Evolutionary conservation across 148 eudicot species (phyloP), one percentile per base, ranked within the genome.

Genomic region (Agrostemma githago): DNA sequence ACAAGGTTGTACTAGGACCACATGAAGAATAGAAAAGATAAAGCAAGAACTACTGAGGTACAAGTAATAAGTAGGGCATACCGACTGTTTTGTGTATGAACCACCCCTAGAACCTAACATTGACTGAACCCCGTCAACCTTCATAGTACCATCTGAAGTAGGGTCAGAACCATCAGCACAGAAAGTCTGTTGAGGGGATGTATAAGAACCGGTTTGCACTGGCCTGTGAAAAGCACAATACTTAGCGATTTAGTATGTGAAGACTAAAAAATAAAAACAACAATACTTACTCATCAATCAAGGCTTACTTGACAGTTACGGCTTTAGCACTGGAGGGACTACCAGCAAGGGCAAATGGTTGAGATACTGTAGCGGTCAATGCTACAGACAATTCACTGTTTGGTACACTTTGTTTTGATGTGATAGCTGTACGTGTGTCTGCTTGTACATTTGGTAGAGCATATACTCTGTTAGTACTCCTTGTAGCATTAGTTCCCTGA

Each of bases 341-440:
- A 76, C 98, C 96, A 72, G 89, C 86, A 54, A 92, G 89, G 77
- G 92, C 85, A 76, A 89, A 73, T 71, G 86, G 84, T 56, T 85
- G 89, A 74, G 90, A 83, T 38, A 65, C 83, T 11, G 43, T 19
- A 53, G 74, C 77, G 53, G 79, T 61, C 61, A 81, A 81, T 66
- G 82, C 83, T 34, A 81, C 70, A 34, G 87, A 70, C 65, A 62
- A 77, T 78, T 88, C 92, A 65, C 77, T 83, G 63, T 73, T 79
- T 41, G 60, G 58, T 41, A 83, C 69, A 43, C 79, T 81, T 17
- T 75, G 83, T 17, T 83, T 85, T 53, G 84, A 80, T 44, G 80
- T 67, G 73, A 66, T 75, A 76, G 80, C 80, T 38, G 83, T 68
- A 62, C 60, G 83, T 56, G 44, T 37, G 39, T 64, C 43, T 72